A percentile compares a stretch with the other conserved stretches of the same genome.
phyloP scores from a whole-genome alignment of 306 rosid species.

The Vigna angularis region DNA sequence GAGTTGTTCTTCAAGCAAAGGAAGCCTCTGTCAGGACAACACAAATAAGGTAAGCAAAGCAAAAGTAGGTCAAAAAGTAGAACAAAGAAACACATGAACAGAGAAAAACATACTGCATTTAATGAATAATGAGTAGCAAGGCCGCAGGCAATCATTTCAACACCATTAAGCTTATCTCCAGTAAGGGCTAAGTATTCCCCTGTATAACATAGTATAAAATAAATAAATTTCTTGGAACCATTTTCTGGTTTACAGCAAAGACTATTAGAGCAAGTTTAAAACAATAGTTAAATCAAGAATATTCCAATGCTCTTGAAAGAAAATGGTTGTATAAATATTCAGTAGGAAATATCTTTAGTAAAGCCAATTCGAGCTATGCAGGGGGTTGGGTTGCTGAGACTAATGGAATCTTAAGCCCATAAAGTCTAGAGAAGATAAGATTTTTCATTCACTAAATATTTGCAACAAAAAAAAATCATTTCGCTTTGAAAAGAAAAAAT shows the following conservation, averaged over 20 bases:
- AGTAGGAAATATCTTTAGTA: neutral
- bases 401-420: constrained; percentile 1
- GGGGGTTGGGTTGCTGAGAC: neutral
- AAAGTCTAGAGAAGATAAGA: constrained; percentile 3
- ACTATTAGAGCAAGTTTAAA: constrained; percentile 3
- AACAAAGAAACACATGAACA: constrained; percentile 22
- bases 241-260: constrained; percentile 17
- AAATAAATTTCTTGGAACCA: constrained; percentile 3
- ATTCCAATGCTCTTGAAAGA: constrained; percentile 18
- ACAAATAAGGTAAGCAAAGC: constrained; percentile 40
- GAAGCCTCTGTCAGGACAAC: constrained; percentile 68
- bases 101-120: constrained; percentile 67
- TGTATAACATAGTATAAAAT: constrained; percentile 47
- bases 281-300: constrained; percentile 25
- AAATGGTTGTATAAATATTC: constrained; percentile 23
- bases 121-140: constrained; percentile 88
- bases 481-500: neutral
- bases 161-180: constrained; percentile 96
- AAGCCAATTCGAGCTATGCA: constrained; percentile 7
- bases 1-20: constrained; percentile 83
- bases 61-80: constrained; percentile 31
- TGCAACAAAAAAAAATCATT: neutral
- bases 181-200: constrained; percentile 98
- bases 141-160: constrained; percentile 93
- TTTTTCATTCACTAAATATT: neutral